Conservation (phyloP, 129 eudicot genomes). For the Chrysanthemum makinoi region DNA sequence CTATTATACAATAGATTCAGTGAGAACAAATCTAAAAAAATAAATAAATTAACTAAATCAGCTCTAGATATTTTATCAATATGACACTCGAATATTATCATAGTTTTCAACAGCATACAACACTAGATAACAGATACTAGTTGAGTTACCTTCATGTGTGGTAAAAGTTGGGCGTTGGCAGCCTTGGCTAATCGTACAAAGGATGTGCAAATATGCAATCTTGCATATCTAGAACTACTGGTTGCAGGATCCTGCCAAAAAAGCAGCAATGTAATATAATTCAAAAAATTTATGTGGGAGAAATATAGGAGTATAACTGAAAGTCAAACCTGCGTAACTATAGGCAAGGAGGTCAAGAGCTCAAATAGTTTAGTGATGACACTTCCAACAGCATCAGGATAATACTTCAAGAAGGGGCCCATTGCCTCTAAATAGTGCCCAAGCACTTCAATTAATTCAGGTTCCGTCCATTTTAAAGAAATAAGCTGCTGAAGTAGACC, state of each 20-base stretch:
- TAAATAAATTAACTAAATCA: constrained; percentile 4
- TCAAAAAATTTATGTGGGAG: too few species aligned
- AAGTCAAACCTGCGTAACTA: constrained; percentile 60
- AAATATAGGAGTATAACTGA: constrained; percentile 1
- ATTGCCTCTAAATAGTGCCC: constrained; percentile 87
- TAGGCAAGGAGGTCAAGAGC: constrained; percentile 79
- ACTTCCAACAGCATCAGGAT: constrained; percentile 75
- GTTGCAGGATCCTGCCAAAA: constrained; percentile 85
- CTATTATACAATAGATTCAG: constrained; percentile 35
- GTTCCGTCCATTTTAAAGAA: constrained; percentile 84
- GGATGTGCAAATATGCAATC: constrained; percentile 94
- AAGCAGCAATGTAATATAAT: background rate
- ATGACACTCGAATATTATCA: background rate
- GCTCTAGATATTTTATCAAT: background rate
- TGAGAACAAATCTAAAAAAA: background rate
- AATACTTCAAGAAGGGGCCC: constrained; percentile 88
- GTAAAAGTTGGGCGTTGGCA: constrained; percentile 73
- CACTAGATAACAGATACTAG: background rate
- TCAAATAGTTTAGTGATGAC: constrained; percentile 90
- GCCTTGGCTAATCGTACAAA: constrained; percentile 87
- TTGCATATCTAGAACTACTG: constrained; percentile 82
- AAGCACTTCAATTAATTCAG: constrained; percentile 73
- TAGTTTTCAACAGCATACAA: too few species aligned
- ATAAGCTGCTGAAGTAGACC: constrained; percentile 90
- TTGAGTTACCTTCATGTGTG: constrained; percentile 86